These are phyloP conservation scores for Takakia lepidozioides DNA, from an alignment of 225 moss, liverwort and hornwort genomes.

Conservation along the genomic window DNA sequence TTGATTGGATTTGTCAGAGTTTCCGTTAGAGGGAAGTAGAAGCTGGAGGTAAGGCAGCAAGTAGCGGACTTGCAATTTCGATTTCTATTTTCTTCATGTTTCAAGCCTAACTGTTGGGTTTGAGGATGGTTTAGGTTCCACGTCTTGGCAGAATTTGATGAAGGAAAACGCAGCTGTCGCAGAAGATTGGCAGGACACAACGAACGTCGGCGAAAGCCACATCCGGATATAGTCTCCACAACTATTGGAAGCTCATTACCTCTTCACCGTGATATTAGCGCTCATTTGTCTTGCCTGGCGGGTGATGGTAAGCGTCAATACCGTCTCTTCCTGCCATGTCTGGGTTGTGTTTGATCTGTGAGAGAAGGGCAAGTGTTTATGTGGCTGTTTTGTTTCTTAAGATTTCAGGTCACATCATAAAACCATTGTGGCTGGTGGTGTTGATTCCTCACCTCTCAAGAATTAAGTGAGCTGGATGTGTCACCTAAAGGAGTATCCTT, in stretches of 20 bases:
- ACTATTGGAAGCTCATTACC: constrained; percentile 37
- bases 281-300: constrained; percentile 29
- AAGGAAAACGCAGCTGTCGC: constrained; percentile 87
- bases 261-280: constrained; percentile 43
- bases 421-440: neutral
- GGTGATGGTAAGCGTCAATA: constrained; percentile 45
- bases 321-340: neutral
- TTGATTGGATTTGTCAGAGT: too few species aligned
- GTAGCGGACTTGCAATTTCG: too few species aligned
- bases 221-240: constrained; percentile 62
- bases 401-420: too few species aligned
- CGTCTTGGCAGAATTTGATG: constrained; percentile 80
- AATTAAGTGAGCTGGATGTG: too few species aligned
- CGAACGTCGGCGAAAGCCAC: constrained; percentile 85
- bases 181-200: constrained; percentile 86
- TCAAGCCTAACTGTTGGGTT: too few species aligned
- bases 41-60: too few species aligned
- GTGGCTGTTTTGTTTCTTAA: too few species aligned
- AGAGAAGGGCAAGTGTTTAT: neutral
- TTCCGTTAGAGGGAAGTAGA: too few species aligned
- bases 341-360: neutral
- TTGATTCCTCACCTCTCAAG: neutral
- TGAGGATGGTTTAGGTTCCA: constrained; percentile 59
- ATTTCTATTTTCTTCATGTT: too few species aligned
- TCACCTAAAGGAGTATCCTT: too few species aligned